Percentiles rank a stretch among this genome's conserved stretches.
phyloP scores from a whole-genome alignment of 768 basidiomycete species.

The Grammothele lineata region DNA sequence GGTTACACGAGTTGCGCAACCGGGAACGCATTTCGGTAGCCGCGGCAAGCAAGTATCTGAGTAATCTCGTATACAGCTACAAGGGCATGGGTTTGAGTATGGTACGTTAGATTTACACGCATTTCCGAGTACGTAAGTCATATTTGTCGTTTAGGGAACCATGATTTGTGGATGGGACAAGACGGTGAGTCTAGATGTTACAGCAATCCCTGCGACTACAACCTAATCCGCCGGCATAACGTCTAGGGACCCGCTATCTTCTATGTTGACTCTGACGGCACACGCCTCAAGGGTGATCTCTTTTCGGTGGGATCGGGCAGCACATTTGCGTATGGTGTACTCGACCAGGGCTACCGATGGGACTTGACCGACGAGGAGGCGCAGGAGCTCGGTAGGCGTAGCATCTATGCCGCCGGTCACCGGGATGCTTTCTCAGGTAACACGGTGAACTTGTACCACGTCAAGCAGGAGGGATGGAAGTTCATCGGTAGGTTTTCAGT shows the following conservation, averaged over 20 bases:
- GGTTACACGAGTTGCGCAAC: conserved; percentile 94
- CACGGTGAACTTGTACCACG: conserved; percentile 92
- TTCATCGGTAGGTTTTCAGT: conserved; percentile 72
- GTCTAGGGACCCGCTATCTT: conserved; percentile 84
- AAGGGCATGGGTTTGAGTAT: conserved; percentile 99
- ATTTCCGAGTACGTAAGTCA: not conserved
- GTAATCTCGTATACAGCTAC: conserved; percentile 96
- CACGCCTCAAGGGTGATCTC: conserved; percentile 92
- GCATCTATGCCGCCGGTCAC: conserved; percentile 96
- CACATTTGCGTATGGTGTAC: conserved; percentile 98
- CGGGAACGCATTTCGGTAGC: conserved; percentile 97
- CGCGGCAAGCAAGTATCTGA: conserved; percentile 96
- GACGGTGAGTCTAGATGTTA: conserved; percentile 62
- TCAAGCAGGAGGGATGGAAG: conserved; percentile 92
- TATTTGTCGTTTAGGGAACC: conserved; percentile 62
- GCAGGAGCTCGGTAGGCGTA: conserved; percentile 87
- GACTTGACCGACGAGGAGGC: conserved; percentile 92
- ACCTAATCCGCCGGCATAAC: no score
- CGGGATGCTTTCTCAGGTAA: conserved; percentile 97
- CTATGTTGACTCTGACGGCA: conserved; percentile 97
- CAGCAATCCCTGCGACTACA: no score
- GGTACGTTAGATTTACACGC: conserved; percentile 45
- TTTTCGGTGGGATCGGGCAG: conserved; percentile 99
- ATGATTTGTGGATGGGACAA: conserved; percentile 99
- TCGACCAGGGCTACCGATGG: conserved; percentile 94